Evolutionary conservation across 495 filamentous ascomycete genomes (phyloP).

Genomic region (Penicillium robsamsonii): DNA sequence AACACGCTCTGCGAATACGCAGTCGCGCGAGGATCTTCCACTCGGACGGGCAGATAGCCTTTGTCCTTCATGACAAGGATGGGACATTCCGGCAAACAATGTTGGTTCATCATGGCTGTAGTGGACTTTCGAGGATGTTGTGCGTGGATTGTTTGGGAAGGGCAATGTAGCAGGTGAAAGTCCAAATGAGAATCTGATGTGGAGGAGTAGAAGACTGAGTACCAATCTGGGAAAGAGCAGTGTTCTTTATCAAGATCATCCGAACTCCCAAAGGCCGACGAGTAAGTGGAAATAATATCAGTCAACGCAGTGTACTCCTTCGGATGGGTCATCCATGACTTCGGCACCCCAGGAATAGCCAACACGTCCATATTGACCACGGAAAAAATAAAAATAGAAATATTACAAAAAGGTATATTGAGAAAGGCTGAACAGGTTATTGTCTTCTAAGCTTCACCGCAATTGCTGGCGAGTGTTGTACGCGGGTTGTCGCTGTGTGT

Average conservation of each 20-base stretch:
- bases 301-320: constrained; percentile 5
- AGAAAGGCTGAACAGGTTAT: not conserved
- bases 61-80: not conserved
- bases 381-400: not conserved
- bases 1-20: not conserved
- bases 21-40: not conserved
- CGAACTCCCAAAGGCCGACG: not conserved
- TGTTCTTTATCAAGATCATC: not conserved
- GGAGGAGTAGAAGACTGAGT: not conserved
- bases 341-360: constrained; percentile 10
- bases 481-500: constrained; percentile 32
- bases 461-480: constrained; percentile 25
- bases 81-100: not conserved
- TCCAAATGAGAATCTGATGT: not conserved
- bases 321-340: constrained; percentile 13
- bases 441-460: constrained; percentile 22
- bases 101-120: not conserved
- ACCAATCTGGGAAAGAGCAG: not conserved
- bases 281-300: constrained; percentile 8
- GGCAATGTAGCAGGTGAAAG: not conserved
- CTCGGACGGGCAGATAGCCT: not conserved
- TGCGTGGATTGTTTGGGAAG: not conserved
- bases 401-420: not conserved
- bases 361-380: constrained; percentile 19
- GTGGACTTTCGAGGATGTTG: not conserved